Evolutionary conservation across 106 monocot species (phyloP).

Genomic region (Platanthera guangdongensis): DNA sequence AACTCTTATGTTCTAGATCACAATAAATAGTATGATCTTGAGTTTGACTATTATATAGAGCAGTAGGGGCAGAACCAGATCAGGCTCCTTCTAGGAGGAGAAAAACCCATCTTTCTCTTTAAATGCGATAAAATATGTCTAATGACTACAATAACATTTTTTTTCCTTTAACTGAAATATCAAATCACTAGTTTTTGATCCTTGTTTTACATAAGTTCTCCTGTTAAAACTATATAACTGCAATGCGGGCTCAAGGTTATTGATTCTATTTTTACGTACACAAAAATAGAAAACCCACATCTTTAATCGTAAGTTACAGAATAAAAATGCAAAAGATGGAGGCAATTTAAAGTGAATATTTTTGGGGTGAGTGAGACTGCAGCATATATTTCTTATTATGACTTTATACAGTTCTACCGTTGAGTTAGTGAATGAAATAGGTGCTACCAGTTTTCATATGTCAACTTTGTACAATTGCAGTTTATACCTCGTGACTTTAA

Average conservation of each 20-base stretch:
- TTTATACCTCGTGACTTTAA: too few species aligned
- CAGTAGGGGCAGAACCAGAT: too few species aligned
- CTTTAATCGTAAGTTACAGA: not conserved
- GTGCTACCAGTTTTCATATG: not conserved
- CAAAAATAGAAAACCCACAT: not conserved
- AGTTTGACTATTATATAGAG: too few species aligned
- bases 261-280: not conserved
- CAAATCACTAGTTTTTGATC: not conserved
- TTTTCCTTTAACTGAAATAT: not conserved
- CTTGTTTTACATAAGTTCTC: not conserved
- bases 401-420: not conserved
- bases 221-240: not conserved
- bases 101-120: not conserved
- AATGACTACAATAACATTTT: not conserved
- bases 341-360: not conserved
- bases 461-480: not conserved
- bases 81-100: too few species aligned
- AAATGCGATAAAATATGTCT: not conserved
- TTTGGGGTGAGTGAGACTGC: not conserved
- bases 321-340: not conserved
- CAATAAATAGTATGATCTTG: too few species aligned
- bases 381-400: not conserved
- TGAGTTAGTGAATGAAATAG: not conserved
- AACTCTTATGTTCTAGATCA: not conserved
- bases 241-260: not conserved